Base-by-base conservation (phyloP, 1,139 yeast species). In the Starmera stellimalicola region DNA sequence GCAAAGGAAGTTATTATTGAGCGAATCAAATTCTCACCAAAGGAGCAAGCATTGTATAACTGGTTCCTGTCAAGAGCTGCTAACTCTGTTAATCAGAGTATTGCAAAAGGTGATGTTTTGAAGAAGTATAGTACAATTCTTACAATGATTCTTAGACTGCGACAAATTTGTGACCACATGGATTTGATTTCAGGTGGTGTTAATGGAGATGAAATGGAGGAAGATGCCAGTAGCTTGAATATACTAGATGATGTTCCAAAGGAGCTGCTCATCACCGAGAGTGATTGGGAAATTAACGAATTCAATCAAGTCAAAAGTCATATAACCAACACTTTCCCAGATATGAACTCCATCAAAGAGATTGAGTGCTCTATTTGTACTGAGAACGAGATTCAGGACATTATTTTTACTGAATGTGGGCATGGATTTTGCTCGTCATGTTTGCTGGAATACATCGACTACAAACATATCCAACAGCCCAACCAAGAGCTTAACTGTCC, bases 91-190 rank as follows among this genome's bases (percentile, higher is more conserved):
- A 62, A 60, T 27, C 78, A 74, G 34, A 77, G 80, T 30, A 55
- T 80, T 35, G 67, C 67, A 3, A 57, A 62, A 7, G 96, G 96
- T 3, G 73, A 80, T 40, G 62, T 84, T n/a, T 57, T 83, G 48
- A 77, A 73, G 41, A 74, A 72, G 38, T 88, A 84, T 52, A 74
- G 93, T 1, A 78, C 83, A 29, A 84, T 91, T 43, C 61, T 91
- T 42, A 80, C 93, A 2, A 94, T 84, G 50, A 80, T 91, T 39
- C 57, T 88, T 41, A 65, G 97, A 36, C 63, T 91, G 29, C 66
- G 97, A 36, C 97, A 91, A 53, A 73, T 82, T 0, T 91, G 97
- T 52, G 85, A 95, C 51, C 96, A 91, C 52, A 70, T 81, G 45
- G 52, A 39, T 30, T 35, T 41, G 45, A 46, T 45, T 10, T 36